A percentile compares a stretch with the other conserved stretches of the same genome.
Conservation (phyloP, 75 land plant genomes). For the Gnetum montanum region DNA sequence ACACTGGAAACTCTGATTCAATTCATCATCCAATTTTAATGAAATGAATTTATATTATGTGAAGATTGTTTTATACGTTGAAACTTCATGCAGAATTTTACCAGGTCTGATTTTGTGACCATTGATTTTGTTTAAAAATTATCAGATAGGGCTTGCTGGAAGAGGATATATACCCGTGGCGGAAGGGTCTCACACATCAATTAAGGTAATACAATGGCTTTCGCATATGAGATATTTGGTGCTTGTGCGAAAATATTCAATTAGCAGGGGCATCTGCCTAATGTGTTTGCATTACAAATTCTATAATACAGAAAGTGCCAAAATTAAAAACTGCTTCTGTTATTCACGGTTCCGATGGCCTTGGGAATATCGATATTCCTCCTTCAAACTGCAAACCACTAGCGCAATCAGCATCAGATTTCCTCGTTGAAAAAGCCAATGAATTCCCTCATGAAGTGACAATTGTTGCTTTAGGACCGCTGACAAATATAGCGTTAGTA, state of each 20-base stretch:
- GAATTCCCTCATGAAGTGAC: slow-evolving; percentile 71
- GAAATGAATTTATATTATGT: too few species aligned
- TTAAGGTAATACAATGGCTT: too few species aligned
- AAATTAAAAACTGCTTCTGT: slow-evolving; percentile 84
- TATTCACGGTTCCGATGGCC: slow-evolving; percentile 94
- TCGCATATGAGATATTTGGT: too few species aligned
- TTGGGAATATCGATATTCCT: slow-evolving; percentile 74
- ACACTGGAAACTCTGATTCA: too few species aligned
- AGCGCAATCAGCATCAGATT: slow-evolving; percentile 55
- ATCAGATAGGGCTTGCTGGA: slow-evolving; percentile 77
- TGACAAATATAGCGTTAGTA: slow-evolving; percentile 92
- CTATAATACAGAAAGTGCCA: slow-evolving; percentile 42
- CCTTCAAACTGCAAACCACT: slow-evolving; percentile 65
- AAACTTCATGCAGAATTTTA: too few species aligned
- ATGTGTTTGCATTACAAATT: not conserved
- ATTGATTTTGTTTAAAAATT: slow-evolving; percentile 8
- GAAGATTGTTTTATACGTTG: too few species aligned
- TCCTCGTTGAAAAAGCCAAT: slow-evolving; percentile 62
- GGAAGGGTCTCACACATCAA: slow-evolving; percentile 68
- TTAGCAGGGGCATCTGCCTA: not conserved
- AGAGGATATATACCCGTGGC: slow-evolving; percentile 91
- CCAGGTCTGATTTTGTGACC: too few species aligned
- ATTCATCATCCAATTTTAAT: not conserved
- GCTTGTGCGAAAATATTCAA: too few species aligned
- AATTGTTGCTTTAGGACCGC: slow-evolving; percentile 85